These are phyloP conservation scores for Magnolia sinica DNA, from an alignment of 164 flowering plant genomes.

Conservation along the genomic window DNA sequence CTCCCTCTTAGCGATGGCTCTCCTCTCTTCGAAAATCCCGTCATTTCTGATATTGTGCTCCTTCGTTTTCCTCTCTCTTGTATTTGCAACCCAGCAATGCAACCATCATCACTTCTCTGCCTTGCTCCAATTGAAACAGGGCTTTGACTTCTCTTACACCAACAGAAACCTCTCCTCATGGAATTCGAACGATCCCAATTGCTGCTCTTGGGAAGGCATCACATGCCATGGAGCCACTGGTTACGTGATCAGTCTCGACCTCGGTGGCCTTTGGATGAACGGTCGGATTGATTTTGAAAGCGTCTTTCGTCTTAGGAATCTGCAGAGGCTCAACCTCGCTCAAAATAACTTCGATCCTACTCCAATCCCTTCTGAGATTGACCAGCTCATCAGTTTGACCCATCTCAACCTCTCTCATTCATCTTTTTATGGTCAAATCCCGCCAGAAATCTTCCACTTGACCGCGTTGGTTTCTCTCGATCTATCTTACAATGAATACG, in stretches of 20 bases:
- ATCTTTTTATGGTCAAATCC: conserved; percentile 41
- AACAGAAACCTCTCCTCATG: conserved; percentile 25
- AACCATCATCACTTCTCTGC: conserved; percentile 27
- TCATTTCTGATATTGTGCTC: no score
- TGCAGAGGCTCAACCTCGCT: conserved; percentile 38
- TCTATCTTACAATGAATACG: neutral
- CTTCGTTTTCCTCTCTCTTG: no score
- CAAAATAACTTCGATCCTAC: conserved; percentile 22
- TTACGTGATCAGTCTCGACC: conserved; percentile 29
- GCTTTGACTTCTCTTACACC: neutral
- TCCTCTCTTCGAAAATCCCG: no score
- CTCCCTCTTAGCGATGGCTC: no score
- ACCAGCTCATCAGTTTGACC: conserved; percentile 23
- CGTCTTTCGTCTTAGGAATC: conserved; percentile 5
- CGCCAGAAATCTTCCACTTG: conserved; percentile 27
- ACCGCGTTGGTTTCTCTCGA: conserved; percentile 22
- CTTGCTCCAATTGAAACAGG: conserved; percentile 4
- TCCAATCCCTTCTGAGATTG: conserved; percentile 35
- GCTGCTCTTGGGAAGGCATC: conserved; percentile 40
- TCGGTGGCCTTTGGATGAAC: conserved; percentile 13
- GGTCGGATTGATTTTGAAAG: conserved; percentile 2
- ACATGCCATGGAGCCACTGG: conserved; percentile 26
- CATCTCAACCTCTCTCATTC: conserved; percentile 42
- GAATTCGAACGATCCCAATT: conserved; percentile 24
- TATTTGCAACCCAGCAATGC: conserved; percentile 13